Conservation (phyloP, 208 protist species). For the Angomonas deanei region DNA sequence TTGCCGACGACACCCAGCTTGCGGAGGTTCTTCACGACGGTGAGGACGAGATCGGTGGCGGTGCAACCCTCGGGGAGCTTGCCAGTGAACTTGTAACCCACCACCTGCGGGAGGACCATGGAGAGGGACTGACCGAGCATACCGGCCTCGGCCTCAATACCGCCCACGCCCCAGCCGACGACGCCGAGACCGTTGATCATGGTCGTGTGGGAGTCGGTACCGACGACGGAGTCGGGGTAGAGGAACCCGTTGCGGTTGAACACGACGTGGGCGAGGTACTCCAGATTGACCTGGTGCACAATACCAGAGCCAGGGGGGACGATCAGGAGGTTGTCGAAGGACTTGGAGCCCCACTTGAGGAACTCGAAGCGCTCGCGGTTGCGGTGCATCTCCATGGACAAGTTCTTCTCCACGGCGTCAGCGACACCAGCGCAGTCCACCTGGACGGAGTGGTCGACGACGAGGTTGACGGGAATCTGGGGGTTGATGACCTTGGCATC, state of each 20-base stretch:
- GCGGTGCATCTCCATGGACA: constrained; percentile 93
- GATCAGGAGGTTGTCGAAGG: constrained; percentile 94
- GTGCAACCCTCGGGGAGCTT: constrained; percentile 88
- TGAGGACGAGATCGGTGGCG: constrained; percentile 96
- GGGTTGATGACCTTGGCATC: constrained; percentile 93
- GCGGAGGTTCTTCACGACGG: constrained; percentile 89
- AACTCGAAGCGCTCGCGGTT: constrained; percentile 96
- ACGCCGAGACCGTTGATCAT: constrained; percentile 97
- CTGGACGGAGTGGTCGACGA: constrained; percentile 96
- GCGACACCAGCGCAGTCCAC: constrained; percentile 75
- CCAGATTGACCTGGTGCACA: constrained; percentile 97
- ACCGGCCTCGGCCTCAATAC: constrained; percentile 95
- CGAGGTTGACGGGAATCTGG: constrained; percentile 95
- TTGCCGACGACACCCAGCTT: constrained; percentile 95
- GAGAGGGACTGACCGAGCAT: constrained; percentile 95
- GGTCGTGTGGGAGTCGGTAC: constrained; percentile 95
- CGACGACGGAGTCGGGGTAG: constrained; percentile 96
- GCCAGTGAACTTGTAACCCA: constrained; percentile 94
- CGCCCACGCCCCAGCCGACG: constrained; percentile 95
- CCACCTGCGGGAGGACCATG: constrained; percentile 94
- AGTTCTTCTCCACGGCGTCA: constrained; percentile 86
- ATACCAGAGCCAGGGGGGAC: constrained; percentile 96
- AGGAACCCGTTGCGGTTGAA: constrained; percentile 89
- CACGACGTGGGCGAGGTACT: constrained; percentile 94
- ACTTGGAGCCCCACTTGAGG: constrained; percentile 95